Percentiles rank a stretch among this genome's conserved stretches.
phyloP scores from a whole-genome alignment of 2,329 filamentous ascomycete species.

The Phoma sp. region DNA sequence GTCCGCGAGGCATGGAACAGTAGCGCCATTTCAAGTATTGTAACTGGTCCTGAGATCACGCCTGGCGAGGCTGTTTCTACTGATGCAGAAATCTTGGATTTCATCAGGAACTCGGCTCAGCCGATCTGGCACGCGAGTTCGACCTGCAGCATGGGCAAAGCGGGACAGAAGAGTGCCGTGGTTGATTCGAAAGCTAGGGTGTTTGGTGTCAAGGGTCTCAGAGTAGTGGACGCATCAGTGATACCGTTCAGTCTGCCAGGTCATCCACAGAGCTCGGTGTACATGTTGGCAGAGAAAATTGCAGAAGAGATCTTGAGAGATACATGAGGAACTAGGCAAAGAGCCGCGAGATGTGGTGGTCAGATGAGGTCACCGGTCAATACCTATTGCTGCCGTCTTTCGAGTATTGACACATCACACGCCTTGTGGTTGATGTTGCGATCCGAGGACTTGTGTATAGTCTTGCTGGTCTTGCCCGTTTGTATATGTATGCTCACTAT shows the following conservation, averaged over 20 bases:
- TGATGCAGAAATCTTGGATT: slow-evolving; percentile 46
- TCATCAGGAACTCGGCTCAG: slow-evolving; percentile 16
- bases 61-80: slow-evolving; percentile 32
- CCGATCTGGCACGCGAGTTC: slow-evolving; percentile 30
- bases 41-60: slow-evolving; percentile 31
- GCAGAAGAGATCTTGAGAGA: slow-evolving; percentile 4
- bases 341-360: no score
- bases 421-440: no score
- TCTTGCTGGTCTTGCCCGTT: background rate
- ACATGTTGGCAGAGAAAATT: slow-evolving; percentile 27
- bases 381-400: no score
- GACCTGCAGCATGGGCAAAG: slow-evolving; percentile 36
- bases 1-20: slow-evolving; percentile 35
- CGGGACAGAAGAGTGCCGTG: slow-evolving; percentile 37
- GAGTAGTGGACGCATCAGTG: slow-evolving; percentile 44
- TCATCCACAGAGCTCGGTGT: slow-evolving; percentile 37
- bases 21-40: slow-evolving; percentile 24
- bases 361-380: no score
- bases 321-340: no score
- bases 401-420: no score
- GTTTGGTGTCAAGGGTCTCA: slow-evolving; percentile 41
- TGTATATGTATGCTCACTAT: background rate
- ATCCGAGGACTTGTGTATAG: no score
- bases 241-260: slow-evolving; percentile 46
- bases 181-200: slow-evolving; percentile 45